phyloP scores from a whole-genome alignment of 768 basidiomycete species.

The Rhizopogon vinicolor region DNA sequence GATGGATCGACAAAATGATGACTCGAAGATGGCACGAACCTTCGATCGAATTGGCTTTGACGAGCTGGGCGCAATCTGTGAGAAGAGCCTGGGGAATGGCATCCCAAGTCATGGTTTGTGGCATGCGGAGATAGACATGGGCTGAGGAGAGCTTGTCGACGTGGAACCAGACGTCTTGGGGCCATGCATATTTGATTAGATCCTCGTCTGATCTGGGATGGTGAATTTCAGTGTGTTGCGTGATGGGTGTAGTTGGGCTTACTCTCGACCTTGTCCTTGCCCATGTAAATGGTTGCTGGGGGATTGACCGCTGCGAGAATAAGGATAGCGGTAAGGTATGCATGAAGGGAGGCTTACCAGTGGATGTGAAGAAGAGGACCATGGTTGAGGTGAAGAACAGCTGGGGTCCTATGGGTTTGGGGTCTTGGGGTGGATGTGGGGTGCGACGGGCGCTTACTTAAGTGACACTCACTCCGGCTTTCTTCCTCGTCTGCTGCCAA shows the following conservation, averaged over 20 bases:
- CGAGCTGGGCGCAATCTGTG: constrained; percentile 87
- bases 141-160: constrained; percentile 98
- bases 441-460: no score
- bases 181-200: constrained; percentile 88
- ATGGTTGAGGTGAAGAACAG: constrained; percentile 22
- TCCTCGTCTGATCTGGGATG: constrained; percentile 73
- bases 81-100: constrained; percentile 75
- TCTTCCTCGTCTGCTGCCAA: neutral
- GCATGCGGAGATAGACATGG: constrained; percentile 93
- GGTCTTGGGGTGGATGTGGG: no score
- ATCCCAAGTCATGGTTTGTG: constrained; percentile 82
- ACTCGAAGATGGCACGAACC: constrained; percentile 39
- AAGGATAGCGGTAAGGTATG: neutral
- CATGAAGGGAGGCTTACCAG: constrained; percentile 23
- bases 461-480: no score
- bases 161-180: constrained; percentile 91
- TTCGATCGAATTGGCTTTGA: constrained; percentile 97
- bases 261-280: constrained; percentile 96
- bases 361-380: constrained; percentile 64
- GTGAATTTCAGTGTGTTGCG: constrained; percentile 11
- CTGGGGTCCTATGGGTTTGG: no score
- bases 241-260: constrained; percentile 22
- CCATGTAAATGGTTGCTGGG: constrained; percentile 83
- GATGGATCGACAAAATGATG: neutral
- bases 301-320: constrained; percentile 49